Conservation (phyloP, 2,329 filamentous ascomycete species). For the Fusarium drepaniforme region DNA sequence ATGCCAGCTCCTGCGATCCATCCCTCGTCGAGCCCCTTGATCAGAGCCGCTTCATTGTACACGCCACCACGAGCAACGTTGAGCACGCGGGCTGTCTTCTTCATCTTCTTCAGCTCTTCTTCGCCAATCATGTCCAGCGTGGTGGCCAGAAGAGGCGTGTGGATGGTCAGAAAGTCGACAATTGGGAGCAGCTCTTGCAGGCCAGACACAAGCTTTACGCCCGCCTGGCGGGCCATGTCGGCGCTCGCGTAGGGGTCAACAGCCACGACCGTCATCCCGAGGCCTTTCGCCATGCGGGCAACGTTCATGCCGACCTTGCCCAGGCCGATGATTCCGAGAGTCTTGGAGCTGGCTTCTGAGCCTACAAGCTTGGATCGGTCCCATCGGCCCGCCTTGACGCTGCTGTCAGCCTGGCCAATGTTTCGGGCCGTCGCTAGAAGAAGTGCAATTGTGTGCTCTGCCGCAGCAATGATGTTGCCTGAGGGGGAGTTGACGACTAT, state of each 20-base stretch:
- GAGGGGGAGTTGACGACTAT: constrained; percentile 85
- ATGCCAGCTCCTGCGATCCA: constrained; percentile 82
- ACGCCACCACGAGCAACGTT: constrained; percentile 87
- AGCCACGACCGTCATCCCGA: constrained; percentile 81
- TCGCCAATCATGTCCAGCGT: constrained; percentile 80
- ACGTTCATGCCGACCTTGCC: constrained; percentile 89
- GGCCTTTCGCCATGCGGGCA: constrained; percentile 80
- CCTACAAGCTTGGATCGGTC: constrained; percentile 81
- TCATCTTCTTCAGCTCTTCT: constrained; percentile 77
- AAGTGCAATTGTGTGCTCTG: constrained; percentile 82
- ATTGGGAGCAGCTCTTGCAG: constrained; percentile 71
- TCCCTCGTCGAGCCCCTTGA: constrained; percentile 76
- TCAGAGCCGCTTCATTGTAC: constrained; percentile 80
- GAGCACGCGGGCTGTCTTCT: constrained; percentile 77
- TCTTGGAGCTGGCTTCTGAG: constrained; percentile 83
- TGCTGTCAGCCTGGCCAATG: constrained; percentile 76
- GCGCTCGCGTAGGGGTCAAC: constrained; percentile 83
- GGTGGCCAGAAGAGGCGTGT: constrained; percentile 83
- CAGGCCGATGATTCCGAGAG: constrained; percentile 80
- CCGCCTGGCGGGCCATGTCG: constrained; percentile 76
- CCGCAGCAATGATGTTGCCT: constrained; percentile 85
- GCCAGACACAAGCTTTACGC: constrained; percentile 71
- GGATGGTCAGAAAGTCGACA: constrained; percentile 83
- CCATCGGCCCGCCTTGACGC: constrained; percentile 79
- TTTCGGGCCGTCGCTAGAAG: constrained; percentile 81